Conservation (phyloP, 2,329 filamentous ascomycete genomes). For the Sporothrix globosa region DNA sequence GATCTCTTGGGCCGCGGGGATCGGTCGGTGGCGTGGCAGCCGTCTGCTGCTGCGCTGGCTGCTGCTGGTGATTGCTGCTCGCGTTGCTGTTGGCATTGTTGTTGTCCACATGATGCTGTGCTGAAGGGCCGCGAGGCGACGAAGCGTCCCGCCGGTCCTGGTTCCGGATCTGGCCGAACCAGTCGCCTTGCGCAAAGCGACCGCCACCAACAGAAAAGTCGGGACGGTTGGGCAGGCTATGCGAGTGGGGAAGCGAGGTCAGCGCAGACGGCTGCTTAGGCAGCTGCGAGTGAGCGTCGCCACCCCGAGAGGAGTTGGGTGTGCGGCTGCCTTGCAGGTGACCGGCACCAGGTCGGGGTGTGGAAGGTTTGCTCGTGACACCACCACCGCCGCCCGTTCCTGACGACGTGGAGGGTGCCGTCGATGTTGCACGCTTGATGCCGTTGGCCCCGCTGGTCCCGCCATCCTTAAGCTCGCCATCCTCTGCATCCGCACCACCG, state of each 20-base stretch:
- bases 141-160: slow-evolving; percentile 35
- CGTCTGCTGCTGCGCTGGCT: not conserved
- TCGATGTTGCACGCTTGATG: slow-evolving; percentile 24
- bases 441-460: slow-evolving; percentile 36
- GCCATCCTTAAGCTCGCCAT: slow-evolving; percentile 70
- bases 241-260: slow-evolving; percentile 39
- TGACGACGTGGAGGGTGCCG: not conserved
- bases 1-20: slow-evolving; percentile 19
- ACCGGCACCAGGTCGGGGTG: slow-evolving; percentile 38
- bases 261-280: slow-evolving; percentile 44
- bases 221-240: slow-evolving; percentile 42
- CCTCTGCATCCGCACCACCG: slow-evolving; percentile 61
- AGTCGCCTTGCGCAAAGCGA: slow-evolving; percentile 34
- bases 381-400: slow-evolving; percentile 17
- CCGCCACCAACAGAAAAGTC: slow-evolving; percentile 38
- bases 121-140: not conserved
- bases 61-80: slow-evolving; percentile 5
- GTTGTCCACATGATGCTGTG: not conserved
- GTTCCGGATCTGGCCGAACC: slow-evolving; percentile 38
- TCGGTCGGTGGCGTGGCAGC: slow-evolving; percentile 16
- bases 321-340: slow-evolving; percentile 34
- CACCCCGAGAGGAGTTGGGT: slow-evolving; percentile 1
- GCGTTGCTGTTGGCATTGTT: not conserved
- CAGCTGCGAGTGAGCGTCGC: slow-evolving; percentile 21
- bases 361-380: slow-evolving; percentile 38